Evolutionary conservation across 2,329 filamentous ascomycete genomes (phyloP).

Genomic region (Aspergillus arachidicola): DNA sequence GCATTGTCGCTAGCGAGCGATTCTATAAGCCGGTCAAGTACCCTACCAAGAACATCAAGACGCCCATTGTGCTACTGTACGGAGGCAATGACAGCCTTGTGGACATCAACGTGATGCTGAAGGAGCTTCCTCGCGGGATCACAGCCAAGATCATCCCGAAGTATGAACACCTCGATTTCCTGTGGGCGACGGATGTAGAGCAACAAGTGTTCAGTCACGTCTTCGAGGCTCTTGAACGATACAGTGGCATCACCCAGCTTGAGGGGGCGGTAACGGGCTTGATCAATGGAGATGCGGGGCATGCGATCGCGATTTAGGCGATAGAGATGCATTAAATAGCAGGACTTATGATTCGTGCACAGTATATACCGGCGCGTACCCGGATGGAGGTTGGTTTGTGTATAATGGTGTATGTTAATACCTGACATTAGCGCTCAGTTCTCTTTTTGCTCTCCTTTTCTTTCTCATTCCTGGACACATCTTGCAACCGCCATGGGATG

Average conservation of each 20-base stretch:
- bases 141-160: slow-evolving; percentile 84
- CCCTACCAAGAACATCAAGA: slow-evolving; percentile 94
- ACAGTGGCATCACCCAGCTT: slow-evolving; percentile 27
- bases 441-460: not conserved
- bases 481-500: not conserved
- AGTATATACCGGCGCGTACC: not conserved
- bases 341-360: not conserved
- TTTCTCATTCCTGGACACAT: not conserved
- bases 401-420: not conserved
- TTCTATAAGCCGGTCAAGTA: slow-evolving; percentile 98
- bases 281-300: slow-evolving; percentile 14
- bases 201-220: slow-evolving; percentile 86
- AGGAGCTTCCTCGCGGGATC: slow-evolving; percentile 81
- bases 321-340: not conserved
- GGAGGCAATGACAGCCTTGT: slow-evolving; percentile 92
- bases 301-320: not conserved
- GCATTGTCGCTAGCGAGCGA: slow-evolving; percentile 70
- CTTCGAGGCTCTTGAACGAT: slow-evolving; percentile 81
- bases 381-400: not conserved
- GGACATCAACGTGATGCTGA: slow-evolving; percentile 89
- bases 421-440: not conserved
- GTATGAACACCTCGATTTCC: slow-evolving; percentile 95
- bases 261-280: not conserved
- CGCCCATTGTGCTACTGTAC: slow-evolving; percentile 89
- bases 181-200: slow-evolving; percentile 89